Base-by-base conservation (phyloP, 2,329 filamentous ascomycete genomes). In the Penicillium vulpinum region DNA sequence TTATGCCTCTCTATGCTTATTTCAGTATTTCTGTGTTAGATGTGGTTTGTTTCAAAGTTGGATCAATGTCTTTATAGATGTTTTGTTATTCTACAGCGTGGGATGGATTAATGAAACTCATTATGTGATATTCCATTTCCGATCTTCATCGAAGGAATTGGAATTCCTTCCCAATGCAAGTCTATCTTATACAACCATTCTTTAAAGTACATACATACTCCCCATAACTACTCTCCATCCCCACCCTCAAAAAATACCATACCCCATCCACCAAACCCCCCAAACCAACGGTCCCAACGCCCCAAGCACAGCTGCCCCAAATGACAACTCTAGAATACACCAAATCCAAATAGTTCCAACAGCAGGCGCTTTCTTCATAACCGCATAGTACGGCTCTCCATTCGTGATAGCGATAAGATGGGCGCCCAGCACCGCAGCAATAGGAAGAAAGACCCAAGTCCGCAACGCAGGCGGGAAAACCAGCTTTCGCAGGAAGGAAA, bases 361-460 rank as follows among this genome's bases (percentile, higher is more conserved):
- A 5, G 92, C 87, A n/a, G 94, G 94, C 0, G 92, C 89, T 61
- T 86, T 87, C 78, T 96, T 95, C 91, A 97, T 92, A 21, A 96
- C 87, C 7, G 89, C 89, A 65, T 95, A 86, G 68, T 97, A 97
- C 5, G 88, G 85, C 62, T 87, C 85, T 29, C 80, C 82, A 68
- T 97, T 97, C 26, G 89, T 91, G 51, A 92, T 85, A 64, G 90
- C 81, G 47, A 97, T 87, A 60, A 97, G 79, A 73, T 91, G 92
- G 75, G 87, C 90, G 1, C 94, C 94, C 0, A 77, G 61, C n/a
- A 68, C 40, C 5, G 70, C 49, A 24, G 75, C 69, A 5, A 72
- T 47, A 7, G 70, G 67, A 7, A 76, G 62, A 52, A 75, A 75
- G 3, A 73, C 40, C 7, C 71, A 31, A 5, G 75, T 76, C 15